Evolutionary conservation across 1,284 basidiomycete genomes (phyloP), one percentile per base, ranked within the genome.

Genomic region (Cutaneotrichosporon dermatis): DNA sequence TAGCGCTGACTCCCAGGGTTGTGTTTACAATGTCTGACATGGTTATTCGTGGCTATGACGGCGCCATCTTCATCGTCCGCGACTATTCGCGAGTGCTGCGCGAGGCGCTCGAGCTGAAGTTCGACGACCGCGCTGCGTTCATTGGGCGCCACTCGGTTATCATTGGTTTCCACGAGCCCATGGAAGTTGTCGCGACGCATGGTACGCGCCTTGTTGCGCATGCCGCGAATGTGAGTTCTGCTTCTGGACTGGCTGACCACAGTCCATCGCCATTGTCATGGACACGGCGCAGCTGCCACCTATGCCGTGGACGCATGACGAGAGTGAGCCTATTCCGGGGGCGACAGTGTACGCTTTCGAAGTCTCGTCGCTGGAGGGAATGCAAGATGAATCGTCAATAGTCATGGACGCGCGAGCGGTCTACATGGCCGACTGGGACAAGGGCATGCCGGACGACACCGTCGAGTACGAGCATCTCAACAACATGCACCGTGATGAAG

Each of bases 11-110:
- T 7, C 33, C 25, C 13, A 49, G 46, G 11, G 46, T 49, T 4
- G 34, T 70, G 43, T 71, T 64, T 42, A 70, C 69, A 9, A 49
- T 51, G 4, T 51, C 7, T 1, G 69, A 74, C 43, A 54, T 74
- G 6, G 61, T 71, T 35, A 57, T 64, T 4, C 56, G 62, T 6
- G 36, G n/a, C 4, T 13, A 50, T 8, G 9, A 36, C 13, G 68
- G 67, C 4, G 25, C 55, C 2, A 16, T 70, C 12, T 43, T 69
- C 15, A 57, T 71, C n/a, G 51, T 71, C 1, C 57, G 68, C 5
- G 58, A 70, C 45, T 74, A 72, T 48, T n/a, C 53, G 2, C 33
- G 54, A 6, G 62, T 68, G 1, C 51, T 74, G 42, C 33, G 33
- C 11, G 42, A 44, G 11, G n/a, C 33, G 12, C 16, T 6, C 13